Conservation (phyloP, 1,139 yeast species). For the Magnusiomyces magnusii region DNA sequence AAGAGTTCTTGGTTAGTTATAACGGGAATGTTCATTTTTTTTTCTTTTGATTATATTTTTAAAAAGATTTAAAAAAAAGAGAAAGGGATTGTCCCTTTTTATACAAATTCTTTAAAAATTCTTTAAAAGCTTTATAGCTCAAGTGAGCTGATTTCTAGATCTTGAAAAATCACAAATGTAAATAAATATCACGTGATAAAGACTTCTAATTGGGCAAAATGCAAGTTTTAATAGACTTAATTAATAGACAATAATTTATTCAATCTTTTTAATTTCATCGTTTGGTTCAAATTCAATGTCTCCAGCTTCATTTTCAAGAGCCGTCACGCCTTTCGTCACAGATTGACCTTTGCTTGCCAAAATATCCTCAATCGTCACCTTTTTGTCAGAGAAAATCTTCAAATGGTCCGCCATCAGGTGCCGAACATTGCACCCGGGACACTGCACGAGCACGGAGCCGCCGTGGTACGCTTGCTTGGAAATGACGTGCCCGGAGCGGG, state of each 20-base stretch:
- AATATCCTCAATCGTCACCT: conserved; percentile 74
- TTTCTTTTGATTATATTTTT: no score
- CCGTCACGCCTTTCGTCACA: background rate
- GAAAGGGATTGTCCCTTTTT: no score
- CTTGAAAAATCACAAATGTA: no score
- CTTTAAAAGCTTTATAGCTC: no score
- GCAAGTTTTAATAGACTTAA: background rate
- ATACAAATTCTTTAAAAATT: no score
- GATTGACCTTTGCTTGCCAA: conserved; percentile 63
- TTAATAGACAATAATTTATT: background rate
- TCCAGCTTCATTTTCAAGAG: background rate
- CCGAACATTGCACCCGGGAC: conserved; percentile 84
- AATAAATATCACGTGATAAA: no score
- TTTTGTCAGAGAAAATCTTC: conserved; percentile 69
- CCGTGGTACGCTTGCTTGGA: conserved; percentile 84
- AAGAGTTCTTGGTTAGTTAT: conserved; percentile 40
- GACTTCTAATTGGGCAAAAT: no score
- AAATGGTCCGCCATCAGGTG: conserved; percentile 92
- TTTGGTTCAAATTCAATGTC: background rate
- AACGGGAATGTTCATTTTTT: conserved; percentile 33
- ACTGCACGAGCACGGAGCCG: conserved; percentile 84
- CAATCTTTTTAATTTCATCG: background rate
- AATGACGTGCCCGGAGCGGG: conserved; percentile 77
- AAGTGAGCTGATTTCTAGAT: no score
- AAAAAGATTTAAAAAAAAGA: background rate